A percentile compares a stretch with the other conserved stretches of the same genome.
Evolutionary conservation across 257 asterid genomes (phyloP).

Genomic region (Nyctanthes arbortristis): DNA sequence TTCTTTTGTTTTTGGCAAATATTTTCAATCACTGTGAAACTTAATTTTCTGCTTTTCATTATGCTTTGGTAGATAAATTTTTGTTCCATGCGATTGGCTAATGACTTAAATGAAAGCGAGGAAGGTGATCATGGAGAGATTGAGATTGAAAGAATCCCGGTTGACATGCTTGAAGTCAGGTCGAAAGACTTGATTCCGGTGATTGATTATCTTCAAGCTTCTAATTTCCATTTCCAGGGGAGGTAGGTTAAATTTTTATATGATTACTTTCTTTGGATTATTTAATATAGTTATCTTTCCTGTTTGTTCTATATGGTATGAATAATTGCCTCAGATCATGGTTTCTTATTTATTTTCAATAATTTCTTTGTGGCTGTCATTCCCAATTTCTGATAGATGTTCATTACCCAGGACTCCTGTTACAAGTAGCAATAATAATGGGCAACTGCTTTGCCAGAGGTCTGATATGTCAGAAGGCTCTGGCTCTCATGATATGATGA

Average conservation of each 20-base stretch:
- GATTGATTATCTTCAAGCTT: slow-evolving; percentile 62
- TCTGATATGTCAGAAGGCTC: slow-evolving; percentile 36
- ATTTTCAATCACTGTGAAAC: slow-evolving; percentile 11
- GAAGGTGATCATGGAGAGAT: slow-evolving; percentile 59
- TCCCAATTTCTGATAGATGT: not conserved
- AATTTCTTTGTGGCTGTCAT: not conserved
- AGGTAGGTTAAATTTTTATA: slow-evolving; percentile 44
- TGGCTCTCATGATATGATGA: slow-evolving; percentile 43
- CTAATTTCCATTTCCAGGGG: slow-evolving; percentile 49
- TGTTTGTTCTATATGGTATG: not conserved
- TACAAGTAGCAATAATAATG: slow-evolving; percentile 27
- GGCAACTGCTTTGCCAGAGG: slow-evolving; percentile 41
- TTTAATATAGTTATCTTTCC: not conserved
- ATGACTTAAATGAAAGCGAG: slow-evolving; percentile 34
- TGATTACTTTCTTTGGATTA: not conserved
- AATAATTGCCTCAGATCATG: not conserved
- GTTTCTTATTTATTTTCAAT: slow-evolving; percentile 18
- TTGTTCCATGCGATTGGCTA: slow-evolving; percentile 48
- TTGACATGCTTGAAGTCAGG: slow-evolving; percentile 61
- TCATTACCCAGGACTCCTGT: slow-evolving; percentile 35
- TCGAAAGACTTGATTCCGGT: slow-evolving; percentile 79
- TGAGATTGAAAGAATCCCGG: slow-evolving; percentile 71
- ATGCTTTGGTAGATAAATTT: slow-evolving; percentile 57
- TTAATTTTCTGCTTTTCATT: slow-evolving; percentile 20
- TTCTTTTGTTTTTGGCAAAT: not conserved